Base-by-base conservation (phyloP, 768 basidiomycete genomes). In the Suillus decipiens region DNA sequence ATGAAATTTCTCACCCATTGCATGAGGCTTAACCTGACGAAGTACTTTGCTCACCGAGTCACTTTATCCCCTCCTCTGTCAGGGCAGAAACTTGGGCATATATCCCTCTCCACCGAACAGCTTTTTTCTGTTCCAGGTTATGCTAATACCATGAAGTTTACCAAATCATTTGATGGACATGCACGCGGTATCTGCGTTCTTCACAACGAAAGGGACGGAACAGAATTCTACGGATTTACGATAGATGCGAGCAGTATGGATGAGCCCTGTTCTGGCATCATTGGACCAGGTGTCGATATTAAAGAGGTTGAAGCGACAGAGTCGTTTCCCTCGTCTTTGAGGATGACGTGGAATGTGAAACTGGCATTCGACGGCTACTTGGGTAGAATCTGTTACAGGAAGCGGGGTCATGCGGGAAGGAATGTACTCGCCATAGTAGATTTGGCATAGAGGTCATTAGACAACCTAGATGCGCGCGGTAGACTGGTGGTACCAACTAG, bases 271-370 rank as follows among this genome's bases (percentile, higher is more conserved):
- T 39, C 55, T 2, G 55, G 55, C 5, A 39, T 56, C 24, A 24
- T 56, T 56, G 55, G 55, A 1, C 55, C 55, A 39, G 55, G 55
- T 10, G 55, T 56, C 55, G 55, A 56, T 39, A 56, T 56, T 10
- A 56, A 39, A 56, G 55, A 56, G 37, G 55, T 56, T 17, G 55
- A 56, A 56, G 55, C 37, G 55, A 56, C 37, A 28, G 55, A 56
- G 37, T 56, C 55, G 37, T 56, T 39, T 17, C 55, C 55, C 24
- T 56, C 55, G 17, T 56, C 24, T 39, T 56, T 56, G 37, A 56
- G 55, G 24, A 56, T 56, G 55, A 56, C 55, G 9, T 56, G 55
- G 55, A 56, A 56, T 11, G 55, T 56, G 14, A 56, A 56, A 56
- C 24, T 56, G 9, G 55, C 55, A 17, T 56, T 56, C 10, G 24